Evolutionary conservation across 805 yeast species (phyloP).

Genomic region (Starmerella ratchasimensis): DNA sequence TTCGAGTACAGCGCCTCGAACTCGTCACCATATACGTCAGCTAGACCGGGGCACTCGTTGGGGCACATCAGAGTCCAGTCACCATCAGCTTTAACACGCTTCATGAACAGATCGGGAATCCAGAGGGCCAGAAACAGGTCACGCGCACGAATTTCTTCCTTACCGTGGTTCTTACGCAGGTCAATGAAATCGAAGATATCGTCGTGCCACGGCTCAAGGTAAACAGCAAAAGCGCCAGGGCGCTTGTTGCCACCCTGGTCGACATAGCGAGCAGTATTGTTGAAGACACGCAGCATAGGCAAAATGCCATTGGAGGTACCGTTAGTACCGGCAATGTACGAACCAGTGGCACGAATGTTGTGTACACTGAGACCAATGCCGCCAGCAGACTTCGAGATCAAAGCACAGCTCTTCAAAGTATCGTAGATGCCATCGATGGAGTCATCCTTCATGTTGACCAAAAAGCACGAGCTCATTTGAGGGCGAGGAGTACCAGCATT

Average conservation of each 20-base stretch:
- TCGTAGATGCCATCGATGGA: constrained; percentile 91
- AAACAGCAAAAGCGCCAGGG: constrained; percentile 93
- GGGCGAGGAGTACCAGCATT: constrained; percentile 83
- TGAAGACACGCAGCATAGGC: constrained; percentile 93
- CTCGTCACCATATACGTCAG: constrained; percentile 73
- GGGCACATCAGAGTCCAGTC: constrained; percentile 90
- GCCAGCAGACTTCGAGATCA: constrained; percentile 89
- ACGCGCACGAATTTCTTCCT: constrained; percentile 85
- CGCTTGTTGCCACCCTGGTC: constrained; percentile 98
- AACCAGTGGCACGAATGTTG: constrained; percentile 74
- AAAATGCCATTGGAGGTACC: constrained; percentile 86
- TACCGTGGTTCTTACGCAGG: constrained; percentile 84
- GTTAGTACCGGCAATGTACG: constrained; percentile 80
- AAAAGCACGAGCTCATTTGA: constrained; percentile 82
- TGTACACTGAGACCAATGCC: constrained; percentile 87
- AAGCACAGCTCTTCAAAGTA: constrained; percentile 74
- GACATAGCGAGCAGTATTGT: constrained; percentile 90
- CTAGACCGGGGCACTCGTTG: constrained; percentile 71
- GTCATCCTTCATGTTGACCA: constrained; percentile 83
- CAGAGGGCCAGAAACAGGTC: constrained; percentile 87
- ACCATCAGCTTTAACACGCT: constrained; percentile 61
- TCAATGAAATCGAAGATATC: constrained; percentile 80
- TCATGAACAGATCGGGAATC: constrained; percentile 92
- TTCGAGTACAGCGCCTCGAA: constrained; percentile 56
- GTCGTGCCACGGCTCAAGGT: constrained; percentile 94